Evolutionary conservation across 441 rosid genomes (phyloP).

Genomic region (Euphorbia schlechtendalii): DNA sequence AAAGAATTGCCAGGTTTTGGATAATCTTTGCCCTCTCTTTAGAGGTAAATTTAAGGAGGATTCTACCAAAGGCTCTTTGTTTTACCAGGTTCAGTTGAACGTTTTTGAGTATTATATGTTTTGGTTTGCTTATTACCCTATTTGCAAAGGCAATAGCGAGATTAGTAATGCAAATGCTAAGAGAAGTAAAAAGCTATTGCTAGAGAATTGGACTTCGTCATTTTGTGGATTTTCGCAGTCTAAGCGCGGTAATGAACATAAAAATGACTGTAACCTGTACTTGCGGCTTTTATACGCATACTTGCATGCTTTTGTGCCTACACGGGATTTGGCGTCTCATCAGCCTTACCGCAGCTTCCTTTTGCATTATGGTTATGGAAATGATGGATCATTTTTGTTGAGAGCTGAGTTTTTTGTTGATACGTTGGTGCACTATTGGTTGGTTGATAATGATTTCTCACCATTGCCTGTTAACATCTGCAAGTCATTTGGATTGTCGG

Average conservation of each 20-base stretch:
- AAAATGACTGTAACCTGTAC: slow-evolving; percentile 60
- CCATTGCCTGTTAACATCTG: slow-evolving; percentile 48
- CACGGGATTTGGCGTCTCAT: slow-evolving; percentile 44
- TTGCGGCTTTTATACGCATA: slow-evolving; percentile 57
- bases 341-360: slow-evolving; percentile 74
- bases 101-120: slow-evolving; percentile 82
- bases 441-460: slow-evolving; percentile 88
- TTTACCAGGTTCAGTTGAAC: slow-evolving; percentile 54
- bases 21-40: slow-evolving; percentile 50
- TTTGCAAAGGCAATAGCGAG: slow-evolving; percentile 59
- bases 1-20: slow-evolving; percentile 37
- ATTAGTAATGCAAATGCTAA: slow-evolving; percentile 29
- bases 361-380: slow-evolving; percentile 51
- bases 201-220: slow-evolving; percentile 60
- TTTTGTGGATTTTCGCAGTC: slow-evolving; percentile 47
- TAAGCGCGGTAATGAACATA: slow-evolving; percentile 50
- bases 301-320: slow-evolving; percentile 70
- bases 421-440: slow-evolving; percentile 68
- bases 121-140: slow-evolving; percentile 90
- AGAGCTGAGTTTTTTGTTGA: slow-evolving; percentile 74
- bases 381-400: slow-evolving; percentile 49
- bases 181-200: slow-evolving; percentile 39
- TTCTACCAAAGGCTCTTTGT: slow-evolving; percentile 37
- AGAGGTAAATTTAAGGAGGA: slow-evolving; percentile 58
- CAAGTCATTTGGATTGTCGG: slow-evolving; percentile 59